A percentile compares a stretch with the other conserved stretches of the same genome.
Evolutionary conservation across 1,139 yeast genomes (phyloP).

Genomic region (Yamadazyma membranifaciens): DNA sequence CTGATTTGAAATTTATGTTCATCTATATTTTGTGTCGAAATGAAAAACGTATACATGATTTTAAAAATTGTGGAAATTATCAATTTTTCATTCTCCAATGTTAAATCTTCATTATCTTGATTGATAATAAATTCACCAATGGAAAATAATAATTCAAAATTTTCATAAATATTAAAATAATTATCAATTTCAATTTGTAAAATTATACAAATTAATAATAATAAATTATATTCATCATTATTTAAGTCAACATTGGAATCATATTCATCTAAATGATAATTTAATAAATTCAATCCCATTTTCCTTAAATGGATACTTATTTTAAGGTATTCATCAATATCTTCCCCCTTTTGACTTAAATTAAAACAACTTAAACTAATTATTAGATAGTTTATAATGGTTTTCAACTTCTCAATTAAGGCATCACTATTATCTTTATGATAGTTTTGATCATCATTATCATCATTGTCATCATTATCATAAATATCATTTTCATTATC

Average conservation of each 20-base stretch:
- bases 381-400: conserved; percentile 24
- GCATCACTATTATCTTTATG: too few relatives aligned
- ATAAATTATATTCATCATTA: conserved; percentile 22
- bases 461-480: conserved; percentile 8
- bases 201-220: conserved; percentile 30
- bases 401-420: conserved; percentile 22
- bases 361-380: conserved; percentile 31
- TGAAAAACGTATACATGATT: conserved; percentile 31
- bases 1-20: conserved; percentile 38
- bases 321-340: conserved; percentile 26
- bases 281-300: conserved; percentile 33
- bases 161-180: conserved; percentile 40
- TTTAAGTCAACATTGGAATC: conserved; percentile 27
- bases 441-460: too few relatives aligned
- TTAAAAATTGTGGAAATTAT: conserved; percentile 28
- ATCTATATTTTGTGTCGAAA: conserved; percentile 41
- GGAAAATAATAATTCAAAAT: conserved; percentile 42
- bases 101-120: conserved; percentile 9
- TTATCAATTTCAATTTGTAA: conserved; percentile 40
- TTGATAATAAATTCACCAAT: conserved; percentile 34
- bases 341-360: conserved; percentile 14
- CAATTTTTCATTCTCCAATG: conserved; percentile 14
- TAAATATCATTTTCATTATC: not conserved
- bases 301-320: conserved; percentile 40
- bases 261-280: conserved; percentile 43